Evolutionary conservation across 805 yeast species (phyloP), one percentile per base, ranked within the genome.

Genomic region (Kockiozyma suomiensis): DNA sequence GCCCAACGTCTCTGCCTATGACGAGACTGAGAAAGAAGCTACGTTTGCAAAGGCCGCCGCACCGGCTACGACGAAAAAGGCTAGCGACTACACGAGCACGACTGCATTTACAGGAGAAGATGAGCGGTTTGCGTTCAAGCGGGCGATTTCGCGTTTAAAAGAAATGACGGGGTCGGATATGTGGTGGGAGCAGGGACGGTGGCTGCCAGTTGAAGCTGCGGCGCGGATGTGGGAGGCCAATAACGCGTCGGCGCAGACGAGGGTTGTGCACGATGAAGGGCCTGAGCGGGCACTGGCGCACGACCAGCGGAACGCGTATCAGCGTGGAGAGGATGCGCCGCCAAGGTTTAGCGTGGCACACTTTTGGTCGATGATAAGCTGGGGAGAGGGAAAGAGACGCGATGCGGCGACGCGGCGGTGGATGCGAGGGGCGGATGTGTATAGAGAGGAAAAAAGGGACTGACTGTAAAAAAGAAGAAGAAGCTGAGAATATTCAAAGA

Each of bases 161-260:
- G 87, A 83, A 65, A 83, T 83, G 86, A 79, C 82, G 2, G 77
- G 79, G 0, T 80, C 84, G 0, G 74, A 72, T 37, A 54, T 69
- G 32, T 86, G 89, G 87, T 78, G 87, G 62, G 66, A 3, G 73
- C 72, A 19, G 17, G 72, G 74, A 5, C 71, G 78, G 57, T 86
- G 90, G 90, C 73, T 78, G 1, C 89, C 88, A 77, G 82, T 81
- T 73, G 89, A 63, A 85, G 86, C 2, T 84, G 88, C 88, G 88
- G 81, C 63, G 52, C 21, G 32, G 25, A 68, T 40, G 58, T 51
- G 53, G 52, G 59, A 26, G 46, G 55, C 72, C 41, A 56, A 41
- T 15, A 48, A 21, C 28, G 48, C 15, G 43, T 37, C 10, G 71
- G 68, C 65, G 63, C 53, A 49, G 62, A 10, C 71, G 69, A 64